These are phyloP conservation scores for Schizosaccharomyces octosporus DNA, from an alignment of 805 yeast species.

Conservation along the genomic window DNA sequence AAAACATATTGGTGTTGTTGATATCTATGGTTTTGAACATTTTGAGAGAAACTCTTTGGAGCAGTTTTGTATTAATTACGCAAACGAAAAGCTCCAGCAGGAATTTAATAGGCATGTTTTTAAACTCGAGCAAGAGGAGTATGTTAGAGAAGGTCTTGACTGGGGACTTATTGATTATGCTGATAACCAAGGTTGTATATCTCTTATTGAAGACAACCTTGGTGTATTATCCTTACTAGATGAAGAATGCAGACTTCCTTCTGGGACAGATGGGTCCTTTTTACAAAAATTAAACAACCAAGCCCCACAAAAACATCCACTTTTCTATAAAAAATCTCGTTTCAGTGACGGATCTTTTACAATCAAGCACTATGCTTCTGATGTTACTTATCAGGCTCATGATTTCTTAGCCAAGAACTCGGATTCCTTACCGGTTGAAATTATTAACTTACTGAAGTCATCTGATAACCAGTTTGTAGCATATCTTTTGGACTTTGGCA, in stretches of 20 bases:
- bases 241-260: constrained; percentile 84
- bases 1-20: constrained; percentile 82
- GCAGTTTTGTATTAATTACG: constrained; percentile 76
- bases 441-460: constrained; percentile 54
- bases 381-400: constrained; percentile 72
- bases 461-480: constrained; percentile 44
- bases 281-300: constrained; percentile 70
- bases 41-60: constrained; percentile 84
- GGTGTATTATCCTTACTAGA: constrained; percentile 76
- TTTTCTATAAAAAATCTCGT: constrained; percentile 74
- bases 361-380: constrained; percentile 82
- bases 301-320: constrained; percentile 37
- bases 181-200: constrained; percentile 91
- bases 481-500: constrained; percentile 41
- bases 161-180: constrained; percentile 92
- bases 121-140: constrained; percentile 90
- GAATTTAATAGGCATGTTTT: constrained; percentile 94
- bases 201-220: constrained; percentile 63
- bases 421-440: constrained; percentile 92
- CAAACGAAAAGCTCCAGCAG: constrained; percentile 88
- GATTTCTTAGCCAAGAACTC: constrained; percentile 93
- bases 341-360: constrained; percentile 79
- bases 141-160: constrained; percentile 70
- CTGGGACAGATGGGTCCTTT: constrained; percentile 85
- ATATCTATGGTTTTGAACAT: constrained; percentile 93